phyloP scores from a whole-genome alignment of 176 grass and related monocot species.

The Carex myosuroides region DNA sequence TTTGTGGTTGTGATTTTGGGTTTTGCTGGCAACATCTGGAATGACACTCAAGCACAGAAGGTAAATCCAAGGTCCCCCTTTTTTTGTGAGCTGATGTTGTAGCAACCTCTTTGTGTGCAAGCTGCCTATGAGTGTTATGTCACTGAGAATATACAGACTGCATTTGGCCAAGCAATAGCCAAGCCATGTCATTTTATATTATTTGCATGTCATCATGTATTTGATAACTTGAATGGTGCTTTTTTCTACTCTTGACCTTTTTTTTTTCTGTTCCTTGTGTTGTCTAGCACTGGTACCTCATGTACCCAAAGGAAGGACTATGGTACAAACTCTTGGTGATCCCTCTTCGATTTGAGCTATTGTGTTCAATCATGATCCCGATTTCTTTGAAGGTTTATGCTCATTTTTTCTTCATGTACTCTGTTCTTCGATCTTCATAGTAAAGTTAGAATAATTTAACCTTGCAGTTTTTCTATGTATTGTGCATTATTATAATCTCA shows the following conservation, averaged over 20 bases:
- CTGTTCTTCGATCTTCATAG: slow-evolving; percentile 12
- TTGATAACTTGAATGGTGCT: slow-evolving; percentile 1
- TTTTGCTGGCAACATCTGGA: slow-evolving; percentile 79
- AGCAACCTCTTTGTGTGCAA: background rate
- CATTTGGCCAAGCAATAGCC: background rate
- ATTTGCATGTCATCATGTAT: background rate
- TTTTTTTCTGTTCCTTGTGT: background rate
- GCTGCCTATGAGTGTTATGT: background rate
- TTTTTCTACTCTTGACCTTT: slow-evolving; percentile 31
- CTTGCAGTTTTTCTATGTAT: slow-evolving; percentile 7
- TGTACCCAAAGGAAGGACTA: slow-evolving; percentile 54
- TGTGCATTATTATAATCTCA: background rate
- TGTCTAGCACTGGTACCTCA: slow-evolving; percentile 82
- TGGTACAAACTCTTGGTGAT: slow-evolving; percentile 90
- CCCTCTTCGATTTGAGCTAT: slow-evolving; percentile 74
- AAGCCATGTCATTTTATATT: background rate
- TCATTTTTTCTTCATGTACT: slow-evolving; percentile 8
- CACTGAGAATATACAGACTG: background rate
- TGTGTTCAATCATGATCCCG: slow-evolving; percentile 99
- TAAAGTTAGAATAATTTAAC: slow-evolving; percentile 19
- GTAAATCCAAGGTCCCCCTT: slow-evolving; percentile 10
- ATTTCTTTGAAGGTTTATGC: slow-evolving; percentile 87
- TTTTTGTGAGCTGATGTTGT: background rate
- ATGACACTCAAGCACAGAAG: slow-evolving; percentile 57
- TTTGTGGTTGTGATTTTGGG: slow-evolving; percentile 55